These are phyloP conservation scores for Xerocomus brunneocitrinus DNA, from an alignment of 768 basidiomycete species.

Conservation along the genomic window DNA sequence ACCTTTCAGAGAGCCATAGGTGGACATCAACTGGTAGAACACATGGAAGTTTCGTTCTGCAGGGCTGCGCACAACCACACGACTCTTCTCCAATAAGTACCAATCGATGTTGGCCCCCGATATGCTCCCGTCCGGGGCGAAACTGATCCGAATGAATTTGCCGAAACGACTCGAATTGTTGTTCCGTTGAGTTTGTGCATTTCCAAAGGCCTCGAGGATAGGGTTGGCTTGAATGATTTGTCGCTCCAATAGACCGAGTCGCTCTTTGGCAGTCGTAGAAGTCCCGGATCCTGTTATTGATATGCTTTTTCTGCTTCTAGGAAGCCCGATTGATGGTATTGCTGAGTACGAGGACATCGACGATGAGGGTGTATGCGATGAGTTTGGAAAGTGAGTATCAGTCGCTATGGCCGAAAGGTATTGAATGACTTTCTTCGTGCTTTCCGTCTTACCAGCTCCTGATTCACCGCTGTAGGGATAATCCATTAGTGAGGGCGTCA, in stretches of 20 bases:
- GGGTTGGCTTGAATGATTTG: slow-evolving; percentile 98
- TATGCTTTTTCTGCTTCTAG: slow-evolving; percentile 56
- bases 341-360: slow-evolving; percentile 53
- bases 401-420: slow-evolving; percentile 97
- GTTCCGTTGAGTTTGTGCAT: slow-evolving; percentile 96
- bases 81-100: slow-evolving; percentile 97
- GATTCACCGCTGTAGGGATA: slow-evolving; percentile 79
- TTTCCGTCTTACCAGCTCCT: slow-evolving; percentile 98
- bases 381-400: slow-evolving; percentile 54
- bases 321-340: slow-evolving; percentile 64
- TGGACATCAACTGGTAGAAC: slow-evolving; percentile 90
- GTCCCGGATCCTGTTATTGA: slow-evolving; percentile 42
- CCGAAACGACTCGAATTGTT: slow-evolving; percentile 99
- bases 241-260: slow-evolving; percentile 85
- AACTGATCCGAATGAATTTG: slow-evolving; percentile 95
- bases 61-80: slow-evolving; percentile 83
- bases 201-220: slow-evolving; percentile 95
- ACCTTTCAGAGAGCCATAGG: slow-evolving; percentile 70
- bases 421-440: slow-evolving; percentile 98
- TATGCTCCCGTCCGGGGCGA: slow-evolving; percentile 89
- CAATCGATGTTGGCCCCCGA: slow-evolving; percentile 98
- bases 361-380: slow-evolving; percentile 64
- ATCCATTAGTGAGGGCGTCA: slow-evolving; percentile 9
- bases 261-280: slow-evolving; percentile 57
- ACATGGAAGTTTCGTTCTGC: slow-evolving; percentile 95